Conservation (phyloP, 2,329 filamentous ascomycete genomes). For the Stagonosporopsis tanaceti region DNA sequence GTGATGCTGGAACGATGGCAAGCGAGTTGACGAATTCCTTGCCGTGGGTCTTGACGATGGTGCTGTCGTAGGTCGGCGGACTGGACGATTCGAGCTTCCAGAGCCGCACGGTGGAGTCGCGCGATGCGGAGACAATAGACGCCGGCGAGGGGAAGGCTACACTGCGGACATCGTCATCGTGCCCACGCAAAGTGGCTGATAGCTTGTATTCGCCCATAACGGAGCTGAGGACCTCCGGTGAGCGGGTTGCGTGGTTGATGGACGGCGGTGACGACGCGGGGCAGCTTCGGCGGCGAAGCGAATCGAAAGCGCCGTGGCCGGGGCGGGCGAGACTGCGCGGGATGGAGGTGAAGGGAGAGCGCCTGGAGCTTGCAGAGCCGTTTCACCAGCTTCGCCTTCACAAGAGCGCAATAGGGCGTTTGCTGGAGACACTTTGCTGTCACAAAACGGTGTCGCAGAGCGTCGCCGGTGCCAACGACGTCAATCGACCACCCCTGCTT, state of each 20-base stretch:
- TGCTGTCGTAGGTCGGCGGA: slow-evolving; percentile 77
- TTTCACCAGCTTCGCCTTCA: slow-evolving; percentile 11
- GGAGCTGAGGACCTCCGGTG: background rate
- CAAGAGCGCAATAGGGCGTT: slow-evolving; percentile 1
- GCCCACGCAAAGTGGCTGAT: slow-evolving; percentile 85
- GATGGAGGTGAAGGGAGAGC: slow-evolving; percentile 15
- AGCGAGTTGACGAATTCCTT: slow-evolving; percentile 88
- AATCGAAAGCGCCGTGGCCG: slow-evolving; percentile 17
- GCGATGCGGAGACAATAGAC: slow-evolving; percentile 81
- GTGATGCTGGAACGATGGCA: slow-evolving; percentile 74
- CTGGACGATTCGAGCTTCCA: slow-evolving; percentile 76
- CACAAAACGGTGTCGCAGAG: slow-evolving; percentile 7
- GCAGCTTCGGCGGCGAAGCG: slow-evolving; percentile 26
- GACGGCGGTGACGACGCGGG: slow-evolving; percentile 26
- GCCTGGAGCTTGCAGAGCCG: slow-evolving; percentile 14
- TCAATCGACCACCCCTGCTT: slow-evolving; percentile 9
- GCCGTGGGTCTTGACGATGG: slow-evolving; percentile 77
- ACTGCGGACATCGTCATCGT: slow-evolving; percentile 93
- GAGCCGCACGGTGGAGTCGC: slow-evolving; percentile 87
- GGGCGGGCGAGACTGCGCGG: slow-evolving; percentile 20
- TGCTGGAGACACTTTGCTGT: slow-evolving; percentile 9
- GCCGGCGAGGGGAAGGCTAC: slow-evolving; percentile 79
- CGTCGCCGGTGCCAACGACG: slow-evolving; percentile 12
- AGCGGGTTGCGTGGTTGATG: slow-evolving; percentile 20
- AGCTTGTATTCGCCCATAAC: slow-evolving; percentile 87